Conservation (phyloP, 139 green algal species). For the Bryopsis sp. region DNA sequence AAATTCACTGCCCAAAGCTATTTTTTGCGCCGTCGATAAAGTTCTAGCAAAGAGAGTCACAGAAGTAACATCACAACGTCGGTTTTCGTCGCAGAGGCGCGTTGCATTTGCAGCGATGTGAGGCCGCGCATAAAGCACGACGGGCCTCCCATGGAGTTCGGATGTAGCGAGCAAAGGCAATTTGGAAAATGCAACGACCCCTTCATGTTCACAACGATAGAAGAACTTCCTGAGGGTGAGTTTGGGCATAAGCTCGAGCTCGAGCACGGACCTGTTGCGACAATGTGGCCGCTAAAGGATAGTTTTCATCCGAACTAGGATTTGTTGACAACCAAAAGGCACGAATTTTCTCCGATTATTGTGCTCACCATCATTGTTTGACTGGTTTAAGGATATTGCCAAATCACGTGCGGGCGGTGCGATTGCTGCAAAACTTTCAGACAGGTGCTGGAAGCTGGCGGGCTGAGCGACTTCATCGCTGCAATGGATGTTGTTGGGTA, state of each 20-base stretch:
- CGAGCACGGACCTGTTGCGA: no score
- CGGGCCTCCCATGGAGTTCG: constrained; percentile 1
- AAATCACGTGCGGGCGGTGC: constrained; percentile 10
- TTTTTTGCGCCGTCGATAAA: no score
- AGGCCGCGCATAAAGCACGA: neutral
- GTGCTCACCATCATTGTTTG: no score
- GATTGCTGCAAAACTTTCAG: constrained; percentile 9
- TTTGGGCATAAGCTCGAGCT: no score
- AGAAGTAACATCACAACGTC: no score
- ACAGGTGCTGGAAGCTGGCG: neutral
- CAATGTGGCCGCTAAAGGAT: no score
- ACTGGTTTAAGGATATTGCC: constrained; percentile 13
- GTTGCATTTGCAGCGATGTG: constrained; percentile 7
- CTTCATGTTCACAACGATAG: neutral
- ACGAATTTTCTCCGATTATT: no score
- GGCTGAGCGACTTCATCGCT: neutral
- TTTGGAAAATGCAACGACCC: constrained; percentile 1
- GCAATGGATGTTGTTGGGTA: constrained; percentile 6
- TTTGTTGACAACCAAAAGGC: no score
- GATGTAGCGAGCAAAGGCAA: neutral
- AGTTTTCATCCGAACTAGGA: no score
- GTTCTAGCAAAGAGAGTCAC: no score
- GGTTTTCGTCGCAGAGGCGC: no score
- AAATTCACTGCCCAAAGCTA: no score
- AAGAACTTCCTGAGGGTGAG: constrained; percentile 9